These are phyloP conservation scores for Pestalotiopsis fici DNA, from an alignment of 2,329 filamentous ascomycete species.

Conservation along the genomic window DNA sequence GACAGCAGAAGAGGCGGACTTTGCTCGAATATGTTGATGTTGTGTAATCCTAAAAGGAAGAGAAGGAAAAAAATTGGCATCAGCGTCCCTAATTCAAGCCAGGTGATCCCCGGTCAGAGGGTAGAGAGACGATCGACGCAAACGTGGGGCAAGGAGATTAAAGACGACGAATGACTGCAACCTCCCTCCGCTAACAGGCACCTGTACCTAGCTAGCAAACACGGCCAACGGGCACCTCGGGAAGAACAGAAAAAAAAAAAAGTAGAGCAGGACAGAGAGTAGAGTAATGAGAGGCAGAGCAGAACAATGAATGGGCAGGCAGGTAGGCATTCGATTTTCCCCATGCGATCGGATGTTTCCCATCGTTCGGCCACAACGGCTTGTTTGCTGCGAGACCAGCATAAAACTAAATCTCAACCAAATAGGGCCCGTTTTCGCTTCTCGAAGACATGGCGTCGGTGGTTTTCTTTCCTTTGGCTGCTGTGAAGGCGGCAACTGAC, in stretches of 20 bases:
- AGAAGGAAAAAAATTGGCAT: constrained; percentile 7
- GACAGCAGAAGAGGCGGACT: constrained; percentile 24
- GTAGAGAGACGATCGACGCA: constrained; percentile 3
- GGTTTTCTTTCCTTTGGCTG: not conserved
- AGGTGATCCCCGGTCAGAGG: constrained; percentile 4
- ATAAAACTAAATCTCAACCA: not conserved
- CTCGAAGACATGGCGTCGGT: not conserved
- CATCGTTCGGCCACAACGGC: not conserved
- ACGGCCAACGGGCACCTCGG: not conserved
- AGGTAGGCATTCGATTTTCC: not conserved
- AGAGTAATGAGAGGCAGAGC: no score
- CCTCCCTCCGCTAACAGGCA: not conserved
- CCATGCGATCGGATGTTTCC: not conserved
- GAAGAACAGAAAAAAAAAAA: not conserved
- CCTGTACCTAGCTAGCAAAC: not conserved
- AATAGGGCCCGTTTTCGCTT: not conserved
- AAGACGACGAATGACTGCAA: constrained; percentile 5
- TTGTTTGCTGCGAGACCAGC: not conserved
- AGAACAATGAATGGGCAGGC: not conserved
- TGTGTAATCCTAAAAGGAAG: constrained; percentile 17
- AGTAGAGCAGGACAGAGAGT: no score
- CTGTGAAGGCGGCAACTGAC: not conserved
- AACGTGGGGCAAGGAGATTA: constrained; percentile 12
- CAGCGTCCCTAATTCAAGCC: not conserved
- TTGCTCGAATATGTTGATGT: constrained; percentile 17